phyloP scores from a whole-genome alignment of 192 early-diverging fungal genomes.

The Linnemannia zychae region DNA sequence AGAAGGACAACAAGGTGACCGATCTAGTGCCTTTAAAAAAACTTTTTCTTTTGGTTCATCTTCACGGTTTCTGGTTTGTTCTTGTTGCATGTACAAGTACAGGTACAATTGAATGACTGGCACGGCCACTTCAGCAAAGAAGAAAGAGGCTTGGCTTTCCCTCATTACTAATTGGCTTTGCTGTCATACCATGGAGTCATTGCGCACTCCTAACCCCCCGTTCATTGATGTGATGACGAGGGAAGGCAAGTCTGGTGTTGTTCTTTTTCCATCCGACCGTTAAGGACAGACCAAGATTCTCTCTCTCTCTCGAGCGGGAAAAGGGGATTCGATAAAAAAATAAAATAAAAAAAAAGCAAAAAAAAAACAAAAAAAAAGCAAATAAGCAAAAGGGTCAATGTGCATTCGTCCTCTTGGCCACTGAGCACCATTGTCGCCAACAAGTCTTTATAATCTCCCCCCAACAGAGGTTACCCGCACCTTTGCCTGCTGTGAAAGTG shows the following conservation, averaged over 20 bases:
- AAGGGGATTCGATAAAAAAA: not conserved
- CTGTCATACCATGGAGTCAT: not conserved
- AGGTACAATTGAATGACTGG: not conserved
- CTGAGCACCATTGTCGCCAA: too few species aligned
- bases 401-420: not conserved
- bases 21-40: not conserved
- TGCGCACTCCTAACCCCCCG: not conserved
- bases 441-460: too few species aligned
- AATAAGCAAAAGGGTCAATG: conserved; percentile 6
- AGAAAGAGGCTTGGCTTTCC: not conserved
- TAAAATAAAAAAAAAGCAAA: not conserved
- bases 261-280: too few species aligned
- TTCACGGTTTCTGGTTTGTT: not conserved
- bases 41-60: not conserved
- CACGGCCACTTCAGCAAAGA: not conserved
- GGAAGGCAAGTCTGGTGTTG: too few species aligned
- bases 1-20: not conserved
- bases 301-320: not conserved
- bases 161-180: too few species aligned
- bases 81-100: not conserved
- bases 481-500: not conserved
- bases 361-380: not conserved
- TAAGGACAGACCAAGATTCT: too few species aligned
- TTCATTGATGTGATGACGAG: not conserved
- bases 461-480: too few species aligned